Percentiles rank a stretch among this genome's conserved stretches.
phyloP scores from a whole-genome alignment of 495 filamentous ascomycete genomes.

The Achaetomiella virescens region DNA sequence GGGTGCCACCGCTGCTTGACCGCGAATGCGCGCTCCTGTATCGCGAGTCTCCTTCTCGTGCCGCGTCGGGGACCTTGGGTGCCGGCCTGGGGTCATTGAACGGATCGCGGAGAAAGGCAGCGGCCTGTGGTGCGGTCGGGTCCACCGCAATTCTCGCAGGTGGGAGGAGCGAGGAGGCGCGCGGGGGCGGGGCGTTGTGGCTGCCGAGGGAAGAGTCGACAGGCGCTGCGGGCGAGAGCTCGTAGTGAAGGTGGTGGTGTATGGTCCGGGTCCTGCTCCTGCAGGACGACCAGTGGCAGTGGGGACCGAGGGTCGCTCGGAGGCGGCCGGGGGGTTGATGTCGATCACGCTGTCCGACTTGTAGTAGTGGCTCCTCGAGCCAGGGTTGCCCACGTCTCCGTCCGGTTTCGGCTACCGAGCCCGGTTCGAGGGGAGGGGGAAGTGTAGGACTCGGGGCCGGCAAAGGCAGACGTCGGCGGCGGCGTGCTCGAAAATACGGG shows the following conservation, averaged over 20 bases:
- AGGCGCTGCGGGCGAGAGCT: slow-evolving; percentile 31
- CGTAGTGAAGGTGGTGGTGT: slow-evolving; percentile 17
- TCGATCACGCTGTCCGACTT: slow-evolving; percentile 8
- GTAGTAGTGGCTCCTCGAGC: slow-evolving; percentile 10
- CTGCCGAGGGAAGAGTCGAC: slow-evolving; percentile 29
- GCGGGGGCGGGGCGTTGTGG: slow-evolving; percentile 24
- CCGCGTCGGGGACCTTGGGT: slow-evolving; percentile 17
- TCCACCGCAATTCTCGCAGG: slow-evolving; percentile 27
- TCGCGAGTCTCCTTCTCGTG: slow-evolving; percentile 21
- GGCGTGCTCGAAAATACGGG: slow-evolving; percentile 12
- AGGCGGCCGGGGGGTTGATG: slow-evolving; percentile 7
- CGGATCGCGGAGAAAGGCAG: slow-evolving; percentile 22
- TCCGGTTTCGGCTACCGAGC: slow-evolving; percentile 6
- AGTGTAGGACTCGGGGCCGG: slow-evolving; percentile 6
- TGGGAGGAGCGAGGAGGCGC: slow-evolving; percentile 34
- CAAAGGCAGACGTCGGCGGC: slow-evolving; percentile 10
- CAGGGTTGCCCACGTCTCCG: slow-evolving; percentile 10
- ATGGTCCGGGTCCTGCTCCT: no score
- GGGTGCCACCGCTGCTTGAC: slow-evolving; percentile 37
- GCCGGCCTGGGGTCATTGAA: slow-evolving; percentile 28
- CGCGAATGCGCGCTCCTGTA: slow-evolving; percentile 35
- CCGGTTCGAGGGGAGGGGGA: slow-evolving; percentile 19
- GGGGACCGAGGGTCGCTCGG: slow-evolving; percentile 7
- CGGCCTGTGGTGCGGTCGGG: slow-evolving; percentile 7
- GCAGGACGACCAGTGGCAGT: neutral